Base-by-base conservation (phyloP, 495 filamentous ascomycete species). In the Bombardia bombarda region DNA sequence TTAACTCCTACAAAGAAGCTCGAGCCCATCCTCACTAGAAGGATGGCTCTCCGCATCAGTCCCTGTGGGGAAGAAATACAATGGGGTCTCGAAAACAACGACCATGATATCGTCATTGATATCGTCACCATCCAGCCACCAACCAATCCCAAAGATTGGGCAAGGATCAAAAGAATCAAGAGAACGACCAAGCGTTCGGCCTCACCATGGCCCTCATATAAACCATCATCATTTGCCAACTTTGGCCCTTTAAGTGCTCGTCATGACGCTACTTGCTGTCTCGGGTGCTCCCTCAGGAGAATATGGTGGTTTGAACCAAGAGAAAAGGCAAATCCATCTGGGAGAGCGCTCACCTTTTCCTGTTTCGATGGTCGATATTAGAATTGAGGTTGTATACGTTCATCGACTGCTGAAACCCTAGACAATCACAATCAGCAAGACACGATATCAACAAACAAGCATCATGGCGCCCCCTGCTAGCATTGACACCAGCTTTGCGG, bases 401-500 rank as follows among this genome's bases (percentile, higher is more conserved):
- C n/a, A n/a, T n/a, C n/a, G n/a, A n/a, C n/a, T n/a, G n/a, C n/a
- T n/a, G 25, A 28, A 6, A 28, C 12, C 25, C 12, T 28, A 12
- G 12, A 28, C 25, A 12, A 12, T 12, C 25, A 28, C 12, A 28
- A 28, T 33, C 16, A n/a, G 16, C 7, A 6, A 12, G 9, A 33
- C 14, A 33, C 32, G 34, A 40, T 7, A 10, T 17, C 22, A 19
- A 17, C 17, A 28, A 10, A 28, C 14, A 7, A 17, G 2, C 22
- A 40, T 13, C 21, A 40, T 40, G 22, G 38, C 23, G 6, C n/a
- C 23, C 14, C 38, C 38, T 4, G 22, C 22, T 7, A 8, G 24
- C 16, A 24, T 18, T 10, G 24, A 40, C 38, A 30, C n/a, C 22
- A 45, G 42, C 28, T 61, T 56, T 32, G 20, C 49, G 16, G 37